phyloP scores from a whole-genome alignment of 306 rosid genomes.

The Luffa aegyptiaca region DNA sequence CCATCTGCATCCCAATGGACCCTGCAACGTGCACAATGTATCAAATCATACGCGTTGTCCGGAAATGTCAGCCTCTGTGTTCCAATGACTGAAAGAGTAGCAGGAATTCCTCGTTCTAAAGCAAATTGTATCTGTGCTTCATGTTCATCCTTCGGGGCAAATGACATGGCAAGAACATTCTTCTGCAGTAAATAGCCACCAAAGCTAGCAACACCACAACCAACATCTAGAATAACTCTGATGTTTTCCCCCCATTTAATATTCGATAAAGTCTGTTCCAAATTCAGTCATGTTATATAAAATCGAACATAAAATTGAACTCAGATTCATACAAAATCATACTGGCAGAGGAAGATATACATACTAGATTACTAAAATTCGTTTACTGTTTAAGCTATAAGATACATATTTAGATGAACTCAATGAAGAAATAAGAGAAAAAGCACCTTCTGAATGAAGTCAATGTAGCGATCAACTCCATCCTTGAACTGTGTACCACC shows the following conservation, averaged over 20 bases:
- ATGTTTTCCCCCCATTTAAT: slow-evolving; percentile 70
- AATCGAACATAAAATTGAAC: not conserved
- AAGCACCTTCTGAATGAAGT: slow-evolving; percentile 55
- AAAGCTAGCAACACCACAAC: slow-evolving; percentile 98
- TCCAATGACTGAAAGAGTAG: slow-evolving; percentile 89
- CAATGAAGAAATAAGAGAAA: not conserved
- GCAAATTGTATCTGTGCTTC: slow-evolving; percentile 99
- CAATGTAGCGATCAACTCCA: slow-evolving; percentile 58
- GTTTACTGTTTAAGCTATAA: too few species aligned
- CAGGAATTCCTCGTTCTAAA: slow-evolving; percentile 96
- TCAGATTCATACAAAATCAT: not conserved
- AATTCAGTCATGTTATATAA: not conserved
- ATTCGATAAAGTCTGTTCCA: slow-evolving; percentile 36
- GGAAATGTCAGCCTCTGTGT: slow-evolving; percentile 76
- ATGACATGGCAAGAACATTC: slow-evolving; percentile 81
- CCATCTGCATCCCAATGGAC: slow-evolving; percentile 99
- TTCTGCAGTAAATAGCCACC: slow-evolving; percentile 78
- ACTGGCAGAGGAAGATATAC: not conserved
- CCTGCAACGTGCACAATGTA: slow-evolving; percentile 96
- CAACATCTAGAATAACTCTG: slow-evolving; percentile 84
- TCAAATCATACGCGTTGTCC: slow-evolving; percentile 65
- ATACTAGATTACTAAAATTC: not conserved
- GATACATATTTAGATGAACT: not conserved
- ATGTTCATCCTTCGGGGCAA: slow-evolving; percentile 97
- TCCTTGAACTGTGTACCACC: slow-evolving; percentile 98